Conservation (phyloP, 139 green algal species). For the Chlorella sp. region DNA sequence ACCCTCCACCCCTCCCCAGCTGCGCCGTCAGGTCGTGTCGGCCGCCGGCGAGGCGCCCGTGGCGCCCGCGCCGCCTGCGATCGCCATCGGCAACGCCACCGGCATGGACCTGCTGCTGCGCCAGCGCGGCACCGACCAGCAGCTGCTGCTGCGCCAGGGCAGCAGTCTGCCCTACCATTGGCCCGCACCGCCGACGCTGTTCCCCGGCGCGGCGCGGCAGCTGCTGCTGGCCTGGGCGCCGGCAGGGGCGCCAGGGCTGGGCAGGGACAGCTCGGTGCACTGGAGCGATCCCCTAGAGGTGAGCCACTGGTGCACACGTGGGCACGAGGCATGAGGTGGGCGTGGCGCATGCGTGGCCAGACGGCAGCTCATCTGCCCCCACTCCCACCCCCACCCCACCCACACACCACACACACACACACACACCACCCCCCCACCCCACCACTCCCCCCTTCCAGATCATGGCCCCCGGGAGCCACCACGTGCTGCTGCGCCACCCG, state of each 20-base stretch:
- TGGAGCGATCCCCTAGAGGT: slow-evolving; percentile 31
- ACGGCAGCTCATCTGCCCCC: too few species aligned
- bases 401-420: too few species aligned
- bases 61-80: neutral
- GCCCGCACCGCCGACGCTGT: slow-evolving; percentile 15
- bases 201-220: slow-evolving; percentile 5
- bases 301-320: too few species aligned
- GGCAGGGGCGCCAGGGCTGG: neutral
- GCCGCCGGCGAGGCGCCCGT: too few species aligned
- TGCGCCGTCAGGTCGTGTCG: too few species aligned
- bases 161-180: slow-evolving; percentile 12
- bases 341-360: too few species aligned
- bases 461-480: slow-evolving; percentile 5
- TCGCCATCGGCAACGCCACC: slow-evolving; percentile 24
- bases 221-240: slow-evolving; percentile 19
- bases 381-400: too few species aligned
- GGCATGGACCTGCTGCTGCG: slow-evolving; percentile 9
- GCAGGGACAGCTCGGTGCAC: neutral
- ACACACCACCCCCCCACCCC: too few species aligned
- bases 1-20: too few species aligned
- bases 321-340: too few species aligned
- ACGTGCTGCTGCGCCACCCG: neutral
- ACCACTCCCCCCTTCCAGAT: too few species aligned
- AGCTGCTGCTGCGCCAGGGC: slow-evolving; percentile 1
- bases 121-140: slow-evolving; percentile 13